A percentile compares a stretch with the other conserved stretches of the same genome.
Evolutionary conservation across 805 yeast genomes (phyloP).

Genomic region (Saccharomyces jurei): DNA sequence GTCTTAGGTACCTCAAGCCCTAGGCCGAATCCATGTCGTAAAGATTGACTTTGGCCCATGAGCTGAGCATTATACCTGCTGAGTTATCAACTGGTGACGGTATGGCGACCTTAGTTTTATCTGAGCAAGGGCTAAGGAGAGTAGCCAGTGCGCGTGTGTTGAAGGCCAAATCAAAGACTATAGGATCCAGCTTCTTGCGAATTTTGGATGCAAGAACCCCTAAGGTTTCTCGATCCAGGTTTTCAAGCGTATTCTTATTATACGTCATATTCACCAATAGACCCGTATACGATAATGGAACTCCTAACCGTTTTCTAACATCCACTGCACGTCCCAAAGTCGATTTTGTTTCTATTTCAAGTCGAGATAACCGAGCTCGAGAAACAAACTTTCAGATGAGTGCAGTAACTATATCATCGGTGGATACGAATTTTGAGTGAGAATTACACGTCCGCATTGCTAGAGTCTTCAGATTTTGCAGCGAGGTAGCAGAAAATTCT

Average conservation of each 20-base stretch:
- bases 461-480: not conserved
- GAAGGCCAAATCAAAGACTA: not conserved
- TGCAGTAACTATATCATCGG: not conserved
- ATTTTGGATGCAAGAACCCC: not conserved
- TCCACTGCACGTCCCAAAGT: not conserved
- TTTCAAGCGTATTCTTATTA: not conserved
- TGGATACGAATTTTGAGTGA: not conserved
- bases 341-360: not conserved
- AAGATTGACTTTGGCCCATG: not conserved
- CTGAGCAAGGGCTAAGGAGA: not conserved
- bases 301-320: not conserved
- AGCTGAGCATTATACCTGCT: not conserved
- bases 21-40: not conserved
- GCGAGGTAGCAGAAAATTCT: not conserved
- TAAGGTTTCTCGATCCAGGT: not conserved
- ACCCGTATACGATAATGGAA: not conserved
- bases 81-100: not conserved
- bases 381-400: not conserved
- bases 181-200: not conserved
- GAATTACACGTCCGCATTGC: not conserved
- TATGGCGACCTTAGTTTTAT: not conserved
- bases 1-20: not conserved
- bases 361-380: not conserved
- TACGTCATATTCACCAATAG: not conserved
- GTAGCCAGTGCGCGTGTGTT: not conserved